Base-by-base conservation (phyloP, 768 basidiomycete genomes). In the Cantharellus anzutake region DNA sequence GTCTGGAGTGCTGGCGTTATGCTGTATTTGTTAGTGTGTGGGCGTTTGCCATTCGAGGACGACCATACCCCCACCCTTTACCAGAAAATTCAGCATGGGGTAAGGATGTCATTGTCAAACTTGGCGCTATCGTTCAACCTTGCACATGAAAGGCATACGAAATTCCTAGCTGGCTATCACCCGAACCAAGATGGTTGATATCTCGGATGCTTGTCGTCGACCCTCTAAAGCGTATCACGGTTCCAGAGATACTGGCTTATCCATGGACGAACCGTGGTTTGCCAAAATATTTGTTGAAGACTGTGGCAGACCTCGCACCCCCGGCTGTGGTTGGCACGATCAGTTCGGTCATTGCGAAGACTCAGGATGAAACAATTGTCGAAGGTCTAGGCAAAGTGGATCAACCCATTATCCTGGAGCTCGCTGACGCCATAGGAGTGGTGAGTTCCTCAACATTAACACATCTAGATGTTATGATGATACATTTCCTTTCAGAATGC, bases 1-100 rank as follows among this genome's bases (percentile, higher is more conserved):
- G 91, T 98, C 5, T 99, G 96, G 96, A 92, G 88, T 65, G 87
- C 88, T 60, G 96, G 96, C 0, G 94, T 99, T n/a, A 98, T 99
- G 64, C 78, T 99, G 58, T 97, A 93, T 72, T 93, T 97, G 60
- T 91, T 99, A 83, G 78, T 99, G 3, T 93, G 88, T 67, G 96
- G 94, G 3, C 76, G 86, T 52, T 77, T 99, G 40, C 96, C 96
- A 1, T 99, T 99, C 68, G 96, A 98, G 72, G 93, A 98, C 70
- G 91, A 96, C 51, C 87, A 96, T 67, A 90, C 97, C 44, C 88
- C 91, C 55, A 76, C 80, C 0, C 72, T 99, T 7, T 98, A 97
- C 73, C 83, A 85, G 60, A 97, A 97, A 73, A 98, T 99, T 66
- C 86, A 83, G 62, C 83, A 88, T 68, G 51, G 62, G 67, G 64